phyloP scores from a whole-genome alignment of 305 asterid genomes.

The Fraxinus sp. region DNA sequence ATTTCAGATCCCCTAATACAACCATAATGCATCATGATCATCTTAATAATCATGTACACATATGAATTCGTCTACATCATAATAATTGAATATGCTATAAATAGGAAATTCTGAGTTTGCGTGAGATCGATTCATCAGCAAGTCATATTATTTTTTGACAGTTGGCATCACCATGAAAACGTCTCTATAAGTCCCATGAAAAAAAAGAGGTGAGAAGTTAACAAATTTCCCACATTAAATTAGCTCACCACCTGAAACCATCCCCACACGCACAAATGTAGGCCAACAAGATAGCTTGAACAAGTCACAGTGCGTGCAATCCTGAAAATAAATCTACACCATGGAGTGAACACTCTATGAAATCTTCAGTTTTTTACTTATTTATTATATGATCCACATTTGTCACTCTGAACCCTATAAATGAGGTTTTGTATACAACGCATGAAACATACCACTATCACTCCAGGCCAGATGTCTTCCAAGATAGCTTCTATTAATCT shows the following conservation, averaged over 20 bases:
- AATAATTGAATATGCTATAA: background rate
- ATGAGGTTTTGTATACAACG: constrained; percentile 20
- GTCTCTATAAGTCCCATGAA: background rate
- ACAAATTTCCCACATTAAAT: background rate
- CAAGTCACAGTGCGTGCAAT: background rate
- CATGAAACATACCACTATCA: background rate
- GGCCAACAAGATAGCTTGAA: background rate
- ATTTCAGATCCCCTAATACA: background rate
- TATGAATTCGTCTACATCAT: background rate
- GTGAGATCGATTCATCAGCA: background rate
- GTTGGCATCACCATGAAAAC: background rate
- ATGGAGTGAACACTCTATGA: constrained; percentile 1
- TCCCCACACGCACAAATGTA: background rate
- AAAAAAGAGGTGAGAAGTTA: background rate
- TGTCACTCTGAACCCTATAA: background rate
- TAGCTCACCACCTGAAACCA: background rate
- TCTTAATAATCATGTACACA: background rate
- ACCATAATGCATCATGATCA: background rate
- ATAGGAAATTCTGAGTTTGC: background rate
- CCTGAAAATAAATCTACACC: constrained; percentile 15
- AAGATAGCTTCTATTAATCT: constrained; percentile 6
- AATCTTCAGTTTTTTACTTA: background rate
- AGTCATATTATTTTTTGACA: background rate
- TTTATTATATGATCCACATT: constrained; percentile 19
- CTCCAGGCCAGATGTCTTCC: constrained; percentile 8